Percentiles rank a stretch among this genome's conserved stretches.
phyloP scores from a whole-genome alignment of 2,329 filamentous ascomycete species.

The Ophiocordyceps robertsii region DNA sequence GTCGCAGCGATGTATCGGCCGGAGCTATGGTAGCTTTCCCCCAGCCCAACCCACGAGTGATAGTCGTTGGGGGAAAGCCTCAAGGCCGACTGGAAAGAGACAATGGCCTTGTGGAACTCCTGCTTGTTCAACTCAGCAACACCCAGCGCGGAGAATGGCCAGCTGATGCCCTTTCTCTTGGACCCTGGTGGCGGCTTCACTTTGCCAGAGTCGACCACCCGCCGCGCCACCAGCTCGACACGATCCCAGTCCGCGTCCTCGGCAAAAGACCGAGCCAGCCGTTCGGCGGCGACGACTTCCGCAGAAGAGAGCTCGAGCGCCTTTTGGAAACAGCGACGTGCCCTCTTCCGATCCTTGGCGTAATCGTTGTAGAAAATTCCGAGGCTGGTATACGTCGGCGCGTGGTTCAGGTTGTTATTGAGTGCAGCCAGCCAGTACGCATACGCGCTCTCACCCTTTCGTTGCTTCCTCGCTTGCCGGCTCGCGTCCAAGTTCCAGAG shows the following conservation, averaged over 20 bases:
- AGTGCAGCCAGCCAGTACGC: slow-evolving; percentile 69
- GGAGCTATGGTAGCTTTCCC: slow-evolving; percentile 94
- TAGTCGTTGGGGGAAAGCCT: slow-evolving; percentile 78
- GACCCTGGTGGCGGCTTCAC: slow-evolving; percentile 83
- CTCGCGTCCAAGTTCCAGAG: slow-evolving; percentile 75
- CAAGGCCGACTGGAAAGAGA: slow-evolving; percentile 82
- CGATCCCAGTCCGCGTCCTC: slow-evolving; percentile 91
- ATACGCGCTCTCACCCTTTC: slow-evolving; percentile 59
- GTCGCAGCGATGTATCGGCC: slow-evolving; percentile 89
- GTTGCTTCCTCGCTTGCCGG: slow-evolving; percentile 60
- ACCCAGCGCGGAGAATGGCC: slow-evolving; percentile 88
- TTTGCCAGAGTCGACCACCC: slow-evolving; percentile 89
- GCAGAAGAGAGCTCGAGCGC: slow-evolving; percentile 84
- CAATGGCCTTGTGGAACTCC: slow-evolving; percentile 76
- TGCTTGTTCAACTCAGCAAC: slow-evolving; percentile 92
- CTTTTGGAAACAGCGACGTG: slow-evolving; percentile 89
- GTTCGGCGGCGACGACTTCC: slow-evolving; percentile 77
- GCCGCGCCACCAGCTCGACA: slow-evolving; percentile 81
- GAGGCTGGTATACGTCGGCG: slow-evolving; percentile 81
- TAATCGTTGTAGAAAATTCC: slow-evolving; percentile 90
- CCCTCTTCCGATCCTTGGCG: slow-evolving; percentile 71
- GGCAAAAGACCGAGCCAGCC: slow-evolving; percentile 74
- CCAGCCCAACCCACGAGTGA: slow-evolving; percentile 88
- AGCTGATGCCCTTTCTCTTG: slow-evolving; percentile 84
- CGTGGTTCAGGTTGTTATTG: slow-evolving; percentile 76